Conservation (phyloP, 179 eudicot genomes). For the Amaranthus tricolor region DNA sequence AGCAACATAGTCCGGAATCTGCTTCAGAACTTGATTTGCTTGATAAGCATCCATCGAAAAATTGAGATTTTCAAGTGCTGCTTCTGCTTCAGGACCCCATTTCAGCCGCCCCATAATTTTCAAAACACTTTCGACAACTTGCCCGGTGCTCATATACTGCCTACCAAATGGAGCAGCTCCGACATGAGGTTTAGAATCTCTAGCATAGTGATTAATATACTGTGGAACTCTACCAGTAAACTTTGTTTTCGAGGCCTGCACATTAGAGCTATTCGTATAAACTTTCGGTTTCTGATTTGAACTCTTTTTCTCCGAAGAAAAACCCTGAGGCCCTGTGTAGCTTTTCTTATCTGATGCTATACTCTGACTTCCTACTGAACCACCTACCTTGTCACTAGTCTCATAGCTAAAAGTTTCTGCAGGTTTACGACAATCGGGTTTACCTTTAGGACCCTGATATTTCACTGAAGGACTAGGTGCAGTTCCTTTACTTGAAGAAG, state of each 20-base stretch:
- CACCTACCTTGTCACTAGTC: conserved; percentile 26
- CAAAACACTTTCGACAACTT: conserved; percentile 50
- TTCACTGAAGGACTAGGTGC: conserved; percentile 34
- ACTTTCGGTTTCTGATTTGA: conserved; percentile 36
- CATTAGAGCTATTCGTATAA: conserved; percentile 33
- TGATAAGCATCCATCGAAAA: conserved; percentile 76
- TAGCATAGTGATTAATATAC: conserved; percentile 32
- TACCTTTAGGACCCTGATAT: conserved; percentile 36
- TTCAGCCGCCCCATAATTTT: conserved; percentile 55
- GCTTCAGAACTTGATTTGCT: conserved; percentile 89
- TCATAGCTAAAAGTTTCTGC: conserved; percentile 29
- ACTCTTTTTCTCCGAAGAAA: conserved; percentile 37
- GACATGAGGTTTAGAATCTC: conserved; percentile 35
- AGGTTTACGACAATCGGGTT: conserved; percentile 34
- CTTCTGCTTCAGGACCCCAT: conserved; percentile 85
- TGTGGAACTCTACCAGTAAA: conserved; percentile 33
- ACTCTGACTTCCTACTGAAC: conserved; percentile 29
- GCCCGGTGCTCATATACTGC: conserved; percentile 44
- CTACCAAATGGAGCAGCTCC: conserved; percentile 37
- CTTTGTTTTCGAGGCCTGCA: conserved; percentile 36
- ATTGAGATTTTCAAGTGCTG: conserved; percentile 65
- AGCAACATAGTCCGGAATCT: conserved; percentile 64
- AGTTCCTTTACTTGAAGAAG: conserved; percentile 34
- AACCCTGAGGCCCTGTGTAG: conserved; percentile 17
- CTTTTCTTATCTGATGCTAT: conserved; percentile 25